Conservation (phyloP, 345 rosid species). For the Leavenworthia alabamica region DNA sequence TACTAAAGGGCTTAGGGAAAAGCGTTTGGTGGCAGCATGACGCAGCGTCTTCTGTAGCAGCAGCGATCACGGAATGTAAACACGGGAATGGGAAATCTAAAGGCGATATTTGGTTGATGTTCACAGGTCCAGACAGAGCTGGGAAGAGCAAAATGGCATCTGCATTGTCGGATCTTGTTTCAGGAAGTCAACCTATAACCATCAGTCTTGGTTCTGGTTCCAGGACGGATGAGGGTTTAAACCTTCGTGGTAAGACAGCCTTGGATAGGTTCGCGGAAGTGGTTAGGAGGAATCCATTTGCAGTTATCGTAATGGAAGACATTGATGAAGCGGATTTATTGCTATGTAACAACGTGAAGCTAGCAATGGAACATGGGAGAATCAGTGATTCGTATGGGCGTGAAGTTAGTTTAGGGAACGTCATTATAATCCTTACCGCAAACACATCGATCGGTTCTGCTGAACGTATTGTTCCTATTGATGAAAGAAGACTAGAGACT, state of each 20-base stretch:
- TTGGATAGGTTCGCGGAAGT: conserved; percentile 75
- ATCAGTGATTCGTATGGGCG: conserved; percentile 86
- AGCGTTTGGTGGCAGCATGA: conserved; percentile 94
- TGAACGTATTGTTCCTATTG: conserved; percentile 38
- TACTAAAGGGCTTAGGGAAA: conserved; percentile 64
- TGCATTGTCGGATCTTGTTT: conserved; percentile 57
- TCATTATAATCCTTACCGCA: conserved; percentile 73
- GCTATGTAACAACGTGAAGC: conserved; percentile 63
- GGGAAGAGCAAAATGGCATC: conserved; percentile 92
- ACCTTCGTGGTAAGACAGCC: conserved; percentile 74
- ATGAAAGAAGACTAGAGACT: conserved; percentile 56
- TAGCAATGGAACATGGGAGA: conserved; percentile 89
- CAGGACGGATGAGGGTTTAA: conserved; percentile 36
- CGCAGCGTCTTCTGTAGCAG: conserved; percentile 82
- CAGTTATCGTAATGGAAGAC: conserved; percentile 78
- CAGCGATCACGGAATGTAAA: conserved; percentile 61
- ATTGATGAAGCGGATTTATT: conserved; percentile 75
- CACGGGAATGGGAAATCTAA: conserved; percentile 52
- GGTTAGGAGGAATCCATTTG: conserved; percentile 73
- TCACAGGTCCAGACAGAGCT: conserved; percentile 72
- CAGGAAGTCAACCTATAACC: conserved; percentile 46
- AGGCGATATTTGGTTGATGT: conserved; percentile 80
- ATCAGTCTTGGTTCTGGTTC: conserved; percentile 64
- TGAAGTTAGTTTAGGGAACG: conserved; percentile 84
- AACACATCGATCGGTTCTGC: conserved; percentile 42